Evolutionary conservation across 2,329 filamentous ascomycete species (phyloP), one percentile per base, ranked within the genome.

Genomic region (Sphaerulina vaccinii): DNA sequence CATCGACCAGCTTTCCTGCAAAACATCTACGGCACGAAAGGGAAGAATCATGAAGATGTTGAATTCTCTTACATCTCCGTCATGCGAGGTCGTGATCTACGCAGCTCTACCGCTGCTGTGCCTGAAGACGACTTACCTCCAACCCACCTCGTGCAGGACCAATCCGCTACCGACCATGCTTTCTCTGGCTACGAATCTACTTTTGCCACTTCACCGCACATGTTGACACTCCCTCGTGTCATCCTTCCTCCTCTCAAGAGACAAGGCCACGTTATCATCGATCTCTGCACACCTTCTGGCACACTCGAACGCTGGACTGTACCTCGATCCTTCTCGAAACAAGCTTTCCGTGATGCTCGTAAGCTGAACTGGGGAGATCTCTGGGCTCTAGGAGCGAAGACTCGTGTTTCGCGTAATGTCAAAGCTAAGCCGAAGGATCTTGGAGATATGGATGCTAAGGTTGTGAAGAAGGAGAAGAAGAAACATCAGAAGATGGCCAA

Each of bases 341-440:
- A 87, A 63, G 90, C 90, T 1, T 97, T 92, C 73, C 89, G 88
- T 62, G 93, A 97, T 67, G 93, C 93, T 29, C 84, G 93, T 56
- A 99, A 99, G 73, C 81, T 86, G 0, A 75, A 75, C 47, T 97
- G 92, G 93, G 93, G 93, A 33, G 93, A 97, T 68, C 76, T 97
- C 8, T 99, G 93, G 93, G 90, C 92, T 0, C 77, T 97, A 0
- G 93, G 93, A 0, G 92, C 91, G 18, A 97, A 97, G 78, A 95
- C 90, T 0, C 79, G 90, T 10, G 80, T 87, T 3, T 66, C 71
- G 2, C 76, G 88, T 40, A 76, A 6, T 71, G 48, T 54, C 18
- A 58, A 50, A 8, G 57, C 59, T 10, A 55, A 57, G 21, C 54
- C 35, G 10, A 54, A 44, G 42, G 52, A 52, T 40, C 45, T 51